These are phyloP conservation scores for Microsporum audouinii DNA, from an alignment of 2,329 filamentous ascomycete species.

Conservation along the genomic window DNA sequence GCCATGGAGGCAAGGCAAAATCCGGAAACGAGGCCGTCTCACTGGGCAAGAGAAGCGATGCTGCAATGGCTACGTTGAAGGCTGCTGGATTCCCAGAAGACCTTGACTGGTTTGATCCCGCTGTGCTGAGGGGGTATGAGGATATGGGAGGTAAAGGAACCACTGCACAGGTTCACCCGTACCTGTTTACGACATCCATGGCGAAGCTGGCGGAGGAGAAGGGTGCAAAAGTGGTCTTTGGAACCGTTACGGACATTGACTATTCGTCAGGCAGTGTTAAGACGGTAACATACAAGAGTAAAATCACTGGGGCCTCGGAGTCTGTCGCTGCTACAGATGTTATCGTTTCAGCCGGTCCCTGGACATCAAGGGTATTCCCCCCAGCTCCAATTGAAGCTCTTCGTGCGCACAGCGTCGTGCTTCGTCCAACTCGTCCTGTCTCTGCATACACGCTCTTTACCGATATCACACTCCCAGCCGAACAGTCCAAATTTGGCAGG, in stretches of 20 bases:
- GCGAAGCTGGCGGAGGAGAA: constrained; percentile 60
- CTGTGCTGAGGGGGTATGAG: constrained; percentile 58
- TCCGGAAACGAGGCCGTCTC: constrained; percentile 16
- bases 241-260: constrained; percentile 58
- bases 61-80: constrained; percentile 41
- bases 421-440: constrained; percentile 43
- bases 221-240: constrained; percentile 56
- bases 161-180: constrained; percentile 89
- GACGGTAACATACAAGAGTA: constrained; percentile 52
- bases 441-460: constrained; percentile 56
- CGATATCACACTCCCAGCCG: constrained; percentile 59
- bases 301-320: constrained; percentile 37
- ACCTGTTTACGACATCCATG: constrained; percentile 78
- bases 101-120: constrained; percentile 70
- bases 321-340: constrained; percentile 49
- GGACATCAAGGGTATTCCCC: constrained; percentile 45
- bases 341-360: constrained; percentile 51
- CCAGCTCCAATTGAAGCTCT: constrained; percentile 47
- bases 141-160: constrained; percentile 71
- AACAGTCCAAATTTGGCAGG: constrained; percentile 43
- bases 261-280: constrained; percentile 43
- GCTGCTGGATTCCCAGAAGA: constrained; percentile 59
- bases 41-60: constrained; percentile 26
- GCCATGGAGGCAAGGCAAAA: constrained; percentile 22
- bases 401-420: constrained; percentile 54